Conservation (phyloP, 139 green algal genomes). For the Coelastrella sp. region DNA sequence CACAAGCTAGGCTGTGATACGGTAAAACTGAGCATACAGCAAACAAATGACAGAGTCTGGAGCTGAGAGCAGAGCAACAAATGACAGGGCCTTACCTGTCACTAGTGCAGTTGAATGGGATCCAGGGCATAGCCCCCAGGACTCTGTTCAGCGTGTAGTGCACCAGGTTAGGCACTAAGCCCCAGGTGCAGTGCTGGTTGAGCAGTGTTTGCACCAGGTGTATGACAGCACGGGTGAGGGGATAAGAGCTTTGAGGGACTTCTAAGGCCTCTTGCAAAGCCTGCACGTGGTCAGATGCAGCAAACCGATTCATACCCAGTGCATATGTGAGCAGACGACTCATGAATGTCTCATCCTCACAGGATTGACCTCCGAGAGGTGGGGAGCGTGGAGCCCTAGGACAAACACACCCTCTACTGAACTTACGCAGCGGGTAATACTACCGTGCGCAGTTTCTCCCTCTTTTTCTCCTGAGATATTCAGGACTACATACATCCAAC, state of each 20-base stretch:
- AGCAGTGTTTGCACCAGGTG: constrained; percentile 58
- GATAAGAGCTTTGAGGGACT: constrained; percentile 55
- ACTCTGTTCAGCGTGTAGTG: constrained; percentile 52
- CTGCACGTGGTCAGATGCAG: constrained; percentile 17
- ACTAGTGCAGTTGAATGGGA: constrained; percentile 46
- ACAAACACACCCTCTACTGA: too few relatives aligned
- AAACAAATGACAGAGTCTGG: background rate
- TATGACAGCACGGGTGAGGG: constrained; percentile 59
- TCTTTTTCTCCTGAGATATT: too few relatives aligned
- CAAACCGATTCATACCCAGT: background rate
- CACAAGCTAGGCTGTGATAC: too few relatives aligned
- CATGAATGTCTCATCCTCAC: too few relatives aligned
- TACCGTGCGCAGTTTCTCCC: too few relatives aligned
- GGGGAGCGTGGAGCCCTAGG: too few relatives aligned
- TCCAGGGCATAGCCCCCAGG: constrained; percentile 41
- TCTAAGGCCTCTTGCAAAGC: constrained; percentile 54
- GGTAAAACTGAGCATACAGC: too few relatives aligned
- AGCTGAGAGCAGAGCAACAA: background rate
- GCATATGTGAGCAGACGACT: too few relatives aligned
- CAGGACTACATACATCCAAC: too few relatives aligned
- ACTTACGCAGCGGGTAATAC: too few relatives aligned
- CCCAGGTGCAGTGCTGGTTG: constrained; percentile 29
- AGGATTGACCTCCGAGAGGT: too few relatives aligned
- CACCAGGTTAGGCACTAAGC: constrained; percentile 50
- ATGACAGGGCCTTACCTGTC: background rate